Base-by-base conservation (phyloP, 805 yeast species). In the Pichia phayaonensis region DNA sequence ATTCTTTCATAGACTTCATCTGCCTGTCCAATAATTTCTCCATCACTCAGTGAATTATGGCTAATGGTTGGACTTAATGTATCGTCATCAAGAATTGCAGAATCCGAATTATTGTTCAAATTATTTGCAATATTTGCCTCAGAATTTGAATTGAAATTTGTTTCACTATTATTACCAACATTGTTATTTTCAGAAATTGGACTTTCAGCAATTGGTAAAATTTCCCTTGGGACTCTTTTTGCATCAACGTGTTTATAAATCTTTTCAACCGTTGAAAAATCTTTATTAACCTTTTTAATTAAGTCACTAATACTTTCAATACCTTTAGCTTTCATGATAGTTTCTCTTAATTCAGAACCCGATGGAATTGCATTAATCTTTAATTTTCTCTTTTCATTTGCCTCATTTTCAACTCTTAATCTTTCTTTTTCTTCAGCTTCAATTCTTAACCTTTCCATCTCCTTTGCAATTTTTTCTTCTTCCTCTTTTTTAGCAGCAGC, bases 291-390 rank as follows among this genome's bases (percentile, higher is more conserved):
- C 56, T 79, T 83, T 45, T 74, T 77, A 56, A 85, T 84, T 57
- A 85, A 72, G 50, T 84, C 87, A 21, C 75, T 74, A 11, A 84
- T 84, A 24, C 84, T 77, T 53, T 82, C 82, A 48, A 84, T 80
- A 55, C 92, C 92, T 59, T 84, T 84, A 3, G 90, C 89, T 51
- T 80, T 79, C 48, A 85, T 81, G 26, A 86, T 83, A 0, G 82
- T 81, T 54, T 77, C 80, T 42, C 83, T 60, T 24, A 79, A 67
- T 56, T 77, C 79, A 1, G 76, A 65, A 1, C 83, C 83, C 0
- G 81, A 74, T 1, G 84, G 84, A 47, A 79, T 66, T 15, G 56
- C 52, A 47, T 70, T 64, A 42, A 66, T 59, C 45, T 62, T 65
- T 23, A 67, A 49, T 31, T 55, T 59, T 2, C 36, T 43, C 43